These are phyloP conservation scores for Alopecurus myosuroides DNA, from an alignment of 176 grass and related monocot genomes.

Conservation along the genomic window DNA sequence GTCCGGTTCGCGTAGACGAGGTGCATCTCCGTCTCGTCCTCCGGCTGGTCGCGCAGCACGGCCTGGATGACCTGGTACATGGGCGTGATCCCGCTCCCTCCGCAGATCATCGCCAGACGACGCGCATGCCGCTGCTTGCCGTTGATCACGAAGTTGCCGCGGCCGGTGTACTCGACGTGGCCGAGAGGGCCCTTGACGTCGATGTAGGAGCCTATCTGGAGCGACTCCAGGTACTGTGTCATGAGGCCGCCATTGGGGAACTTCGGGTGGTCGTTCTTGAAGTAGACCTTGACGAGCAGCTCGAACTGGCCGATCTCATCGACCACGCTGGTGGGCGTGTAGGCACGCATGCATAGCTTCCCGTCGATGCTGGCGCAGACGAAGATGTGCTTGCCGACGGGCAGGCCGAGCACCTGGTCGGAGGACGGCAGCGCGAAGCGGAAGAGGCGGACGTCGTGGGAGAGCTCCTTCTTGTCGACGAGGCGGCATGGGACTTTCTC, in stretches of 20 bases:
- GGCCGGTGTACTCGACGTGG: constrained; percentile 82
- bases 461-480: constrained; percentile 56
- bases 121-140: constrained; percentile 54
- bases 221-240: constrained; percentile 70
- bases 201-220: constrained; percentile 42
- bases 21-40: constrained; percentile 79
- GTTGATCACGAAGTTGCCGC: constrained; percentile 62
- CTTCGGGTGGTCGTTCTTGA: constrained; percentile 80
- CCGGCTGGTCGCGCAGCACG: constrained; percentile 70
- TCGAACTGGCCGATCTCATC: constrained; percentile 80
- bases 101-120: constrained; percentile 71
- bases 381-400: constrained; percentile 92
- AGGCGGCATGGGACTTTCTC: constrained; percentile 68
- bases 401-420: constrained; percentile 67
- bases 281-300: constrained; percentile 89
- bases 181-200: constrained; percentile 80
- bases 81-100: constrained; percentile 89
- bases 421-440: constrained; percentile 62
- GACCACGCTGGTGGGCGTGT: constrained; percentile 74
- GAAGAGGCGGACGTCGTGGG: constrained; percentile 73
- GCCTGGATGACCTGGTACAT: constrained; percentile 95
- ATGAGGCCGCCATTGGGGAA: constrained; percentile 89
- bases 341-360: constrained; percentile 82
- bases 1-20: constrained; percentile 85
- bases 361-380: constrained; percentile 65